A percentile compares a stretch with the other conserved stretches of the same genome.
Evolutionary conservation across 768 basidiomycete genomes (phyloP).

Genomic region (Mycena vulgaris): DNA sequence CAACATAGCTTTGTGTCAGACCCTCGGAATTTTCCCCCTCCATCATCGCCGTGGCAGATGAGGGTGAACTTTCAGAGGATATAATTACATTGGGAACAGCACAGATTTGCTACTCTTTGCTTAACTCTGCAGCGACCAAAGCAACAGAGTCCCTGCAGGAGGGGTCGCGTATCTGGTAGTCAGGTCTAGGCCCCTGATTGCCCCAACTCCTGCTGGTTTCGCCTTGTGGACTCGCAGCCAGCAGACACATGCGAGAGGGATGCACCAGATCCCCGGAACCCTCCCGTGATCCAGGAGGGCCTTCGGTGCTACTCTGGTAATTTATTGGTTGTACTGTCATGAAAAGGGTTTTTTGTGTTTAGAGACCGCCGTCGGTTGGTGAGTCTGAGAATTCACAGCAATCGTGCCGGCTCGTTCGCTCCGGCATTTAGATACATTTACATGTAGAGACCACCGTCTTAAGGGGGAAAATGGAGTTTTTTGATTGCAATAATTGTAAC

Average conservation of each 20-base stretch:
- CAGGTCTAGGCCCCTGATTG: conserved; percentile 14
- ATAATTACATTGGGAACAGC: conserved; percentile 4
- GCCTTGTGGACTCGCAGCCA: conserved; percentile 17
- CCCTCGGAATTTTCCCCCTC: conserved; percentile 6
- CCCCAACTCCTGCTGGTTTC: conserved; percentile 31
- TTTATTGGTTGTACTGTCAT: conserved; percentile 19
- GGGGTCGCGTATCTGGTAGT: conserved; percentile 18
- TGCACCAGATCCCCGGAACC: conserved; percentile 28
- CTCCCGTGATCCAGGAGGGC: conserved; percentile 27
- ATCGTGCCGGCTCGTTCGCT: too few species aligned
- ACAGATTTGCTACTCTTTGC: conserved; percentile 20
- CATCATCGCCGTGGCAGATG: conserved; percentile 2
- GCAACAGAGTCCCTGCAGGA: conserved; percentile 9
- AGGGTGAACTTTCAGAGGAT: conserved; percentile 8
- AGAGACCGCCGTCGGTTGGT: conserved; percentile 17
- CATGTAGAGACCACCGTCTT: too few species aligned
- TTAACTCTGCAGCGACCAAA: conserved; percentile 10
- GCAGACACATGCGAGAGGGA: conserved; percentile 28
- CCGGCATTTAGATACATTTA: neutral
- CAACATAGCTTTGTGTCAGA: neutral
- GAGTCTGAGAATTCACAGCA: too few species aligned
- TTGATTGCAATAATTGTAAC: too few species aligned
- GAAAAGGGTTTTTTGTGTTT: neutral
- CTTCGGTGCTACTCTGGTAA: conserved; percentile 1
- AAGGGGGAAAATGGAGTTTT: too few species aligned